Evolutionary conservation across 768 basidiomycete genomes (phyloP), one percentile per base, ranked within the genome.

Genomic region (Gloeophyllum trabeum): DNA sequence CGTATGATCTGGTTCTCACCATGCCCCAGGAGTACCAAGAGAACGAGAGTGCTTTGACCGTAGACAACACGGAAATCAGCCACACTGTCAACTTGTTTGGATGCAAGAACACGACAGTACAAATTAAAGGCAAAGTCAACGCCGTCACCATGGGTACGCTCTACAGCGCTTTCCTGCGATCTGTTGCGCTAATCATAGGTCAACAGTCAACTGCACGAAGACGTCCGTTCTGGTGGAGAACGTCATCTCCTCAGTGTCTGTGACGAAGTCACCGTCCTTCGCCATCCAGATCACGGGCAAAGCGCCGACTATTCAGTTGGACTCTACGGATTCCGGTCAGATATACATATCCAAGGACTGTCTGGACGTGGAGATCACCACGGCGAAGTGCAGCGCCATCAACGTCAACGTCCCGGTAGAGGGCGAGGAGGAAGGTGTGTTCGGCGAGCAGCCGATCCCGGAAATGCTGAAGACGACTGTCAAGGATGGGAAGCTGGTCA

Each of bases 381-480:
- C 92, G 0, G 83, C 90, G 40, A 97, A 98, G 62, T 93, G 89
- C 61, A 90, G 86, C 53, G 71, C 79, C 24, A 85, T 99, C 61
- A 99, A 98, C 62, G 69, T 99, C 48, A 87, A 76, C 50, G 55
- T 97, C 18, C 92, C 91, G 0, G 78, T 83, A 1, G 79, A 79
- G 49, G 88, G 79, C 14, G 90, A 91, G 49, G 91, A 96, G 57
- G 90, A 94, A 6, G 94, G 92, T 4, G 69, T 93, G 35, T 97
- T 92, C 52, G 75, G 75, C 47, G 96, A 99, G 60, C 79, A 80
- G 48, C 72, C 94, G 1, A 66, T 99, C 16, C 94, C 96, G 0
- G 96, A 99, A 64, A 98, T 96, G 88, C 69, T 99, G 61, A 89
- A 77, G 70, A 88, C 87, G 16, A 72, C 78, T 25, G 67, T 99